Evolutionary conservation across 164 flowering plant species (phyloP).

Genomic region (Hamamelis virginiana): DNA sequence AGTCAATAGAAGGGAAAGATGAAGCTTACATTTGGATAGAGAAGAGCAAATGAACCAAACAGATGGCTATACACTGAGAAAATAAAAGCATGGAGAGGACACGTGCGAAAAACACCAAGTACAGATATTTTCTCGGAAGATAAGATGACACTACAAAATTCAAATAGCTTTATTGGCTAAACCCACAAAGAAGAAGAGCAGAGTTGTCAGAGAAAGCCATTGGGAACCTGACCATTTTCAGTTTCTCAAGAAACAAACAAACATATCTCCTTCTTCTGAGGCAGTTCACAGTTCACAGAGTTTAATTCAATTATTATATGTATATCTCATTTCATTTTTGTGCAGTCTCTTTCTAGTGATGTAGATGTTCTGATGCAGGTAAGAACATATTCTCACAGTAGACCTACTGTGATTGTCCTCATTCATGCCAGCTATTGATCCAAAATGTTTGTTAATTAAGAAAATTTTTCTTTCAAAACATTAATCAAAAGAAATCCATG

Average conservation of each 20-base stretch:
- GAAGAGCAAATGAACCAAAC: neutral
- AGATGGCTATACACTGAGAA: neutral
- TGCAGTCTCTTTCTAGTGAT: neutral
- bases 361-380: no score
- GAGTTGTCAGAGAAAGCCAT: neutral
- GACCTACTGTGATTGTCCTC: no score
- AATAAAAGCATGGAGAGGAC: constrained; percentile 7
- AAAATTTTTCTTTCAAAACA: no score
- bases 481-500: no score
- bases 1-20: no score
- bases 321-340: neutral
- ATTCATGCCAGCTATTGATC: no score
- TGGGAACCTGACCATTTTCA: neutral
- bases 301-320: neutral
- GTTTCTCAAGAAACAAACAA: constrained; percentile 15
- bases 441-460: no score
- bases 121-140: neutral
- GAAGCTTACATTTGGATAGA: neutral
- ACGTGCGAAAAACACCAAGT: neutral
- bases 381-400: no score
- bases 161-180: neutral
- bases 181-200: neutral
- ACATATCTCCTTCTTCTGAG: neutral
- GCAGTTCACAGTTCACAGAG: neutral
- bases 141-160: neutral